phyloP scores from a whole-genome alignment of 495 filamentous ascomycete species.

The Cercophora scortea region DNA sequence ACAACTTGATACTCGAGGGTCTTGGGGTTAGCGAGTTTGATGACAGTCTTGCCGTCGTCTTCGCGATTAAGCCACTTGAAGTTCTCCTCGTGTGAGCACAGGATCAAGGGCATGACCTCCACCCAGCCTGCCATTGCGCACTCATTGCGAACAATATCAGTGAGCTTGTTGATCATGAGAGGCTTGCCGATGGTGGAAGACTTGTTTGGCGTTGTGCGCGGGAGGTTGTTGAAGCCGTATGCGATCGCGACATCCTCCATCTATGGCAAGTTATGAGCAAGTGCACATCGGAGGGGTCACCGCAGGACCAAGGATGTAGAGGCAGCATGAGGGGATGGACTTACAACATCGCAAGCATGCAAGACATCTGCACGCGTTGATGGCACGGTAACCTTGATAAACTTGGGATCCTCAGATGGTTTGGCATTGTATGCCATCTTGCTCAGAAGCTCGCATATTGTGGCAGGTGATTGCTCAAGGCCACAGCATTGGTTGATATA shows the following conservation, averaged over 20 bases:
- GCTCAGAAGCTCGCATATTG: constrained; percentile 66
- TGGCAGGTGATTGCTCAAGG: constrained; percentile 58
- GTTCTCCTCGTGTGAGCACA: constrained; percentile 98
- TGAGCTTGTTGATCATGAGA: constrained; percentile 86
- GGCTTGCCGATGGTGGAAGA: constrained; percentile 79
- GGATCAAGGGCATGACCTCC: constrained; percentile 91
- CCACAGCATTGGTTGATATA: constrained; percentile 93
- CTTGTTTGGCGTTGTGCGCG: constrained; percentile 72
- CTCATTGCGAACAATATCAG: constrained; percentile 85
- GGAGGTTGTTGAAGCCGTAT: constrained; percentile 93
- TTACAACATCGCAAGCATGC: constrained; percentile 80
- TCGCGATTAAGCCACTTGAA: constrained; percentile 91
- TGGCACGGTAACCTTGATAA: constrained; percentile 75
- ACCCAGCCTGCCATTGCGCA: constrained; percentile 92
- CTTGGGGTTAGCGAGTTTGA: constrained; percentile 92
- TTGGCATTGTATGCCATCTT: constrained; percentile 80
- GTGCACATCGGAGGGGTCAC: too few species aligned
- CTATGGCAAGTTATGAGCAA: constrained; percentile 3
- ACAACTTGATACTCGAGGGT: constrained; percentile 95
- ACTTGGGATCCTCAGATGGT: constrained; percentile 58
- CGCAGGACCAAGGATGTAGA: too few species aligned
- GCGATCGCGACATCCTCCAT: constrained; percentile 98
- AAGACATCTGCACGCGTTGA: constrained; percentile 89
- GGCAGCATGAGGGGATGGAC: background rate
- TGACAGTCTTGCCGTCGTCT: constrained; percentile 77